Base-by-base conservation (phyloP, 805 yeast species). In the Candida ovalis region DNA sequence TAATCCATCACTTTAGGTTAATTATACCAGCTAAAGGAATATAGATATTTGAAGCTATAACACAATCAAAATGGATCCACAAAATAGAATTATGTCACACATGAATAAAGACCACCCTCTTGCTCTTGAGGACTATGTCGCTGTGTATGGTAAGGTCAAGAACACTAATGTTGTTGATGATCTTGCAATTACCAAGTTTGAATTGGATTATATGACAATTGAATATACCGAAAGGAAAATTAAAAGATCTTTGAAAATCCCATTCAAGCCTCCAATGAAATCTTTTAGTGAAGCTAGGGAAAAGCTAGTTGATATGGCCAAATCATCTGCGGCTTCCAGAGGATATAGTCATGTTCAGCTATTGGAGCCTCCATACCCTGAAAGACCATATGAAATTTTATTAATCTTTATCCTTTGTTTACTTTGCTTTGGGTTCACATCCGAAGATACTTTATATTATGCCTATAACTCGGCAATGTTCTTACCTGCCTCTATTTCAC, bases 31-130 rank as follows among this genome's bases (percentile, higher is more conserved):
- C n/a, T n/a, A n/a, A n/a, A n/a, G n/a, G n/a, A n/a, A n/a, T n/a
- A 12, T 27, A 27, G 10, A 8, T 27, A 27, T 12, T 12, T 30
- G n/a, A 30, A 30, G 35, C 35, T n/a, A 30, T 25, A 30, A 30
- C 17, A 30, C 15, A 21, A 39, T 2, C 18, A 39, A n/a, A 17
- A 53, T 48, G 53, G 59, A 58, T 8, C 50, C 61, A 22, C 62
- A 62, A 46, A 54, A 60, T 17, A 69, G 87, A 60, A 86, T 88
- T 43, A 67, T 82, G n/a, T 62, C 74, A 23, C 94, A 88, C 64
- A 87, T 89, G 96, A 89, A 88, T 73, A 74, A 73, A 52, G 87
- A 82, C 70, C 96, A 89, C 66, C 74, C 70, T 47, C 70, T 85
- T 60, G 80, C 92, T 10, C 70, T 90, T 28, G 79, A 77, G 57